phyloP scores from a whole-genome alignment of 2,329 filamentous ascomycete genomes.

The Hypoxylon sp. region DNA sequence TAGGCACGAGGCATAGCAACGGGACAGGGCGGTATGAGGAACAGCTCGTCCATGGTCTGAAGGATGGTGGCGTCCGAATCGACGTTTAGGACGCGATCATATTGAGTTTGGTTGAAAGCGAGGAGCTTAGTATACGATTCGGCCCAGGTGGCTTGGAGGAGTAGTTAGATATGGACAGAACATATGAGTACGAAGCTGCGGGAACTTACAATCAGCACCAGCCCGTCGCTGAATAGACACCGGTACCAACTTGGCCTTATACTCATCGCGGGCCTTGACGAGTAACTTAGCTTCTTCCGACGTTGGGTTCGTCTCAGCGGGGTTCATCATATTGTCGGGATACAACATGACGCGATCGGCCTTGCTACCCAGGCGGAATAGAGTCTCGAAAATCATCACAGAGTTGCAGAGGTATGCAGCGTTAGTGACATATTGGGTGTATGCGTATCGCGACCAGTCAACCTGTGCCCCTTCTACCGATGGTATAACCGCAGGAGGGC shows the following conservation, averaged over 20 bases:
- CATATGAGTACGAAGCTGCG: neutral
- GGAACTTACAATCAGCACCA: slow-evolving; percentile 53
- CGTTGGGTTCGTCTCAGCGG: slow-evolving; percentile 47
- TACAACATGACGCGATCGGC: slow-evolving; percentile 63
- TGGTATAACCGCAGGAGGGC: slow-evolving; percentile 44
- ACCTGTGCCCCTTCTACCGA: slow-evolving; percentile 46
- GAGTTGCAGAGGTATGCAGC: slow-evolving; percentile 63
- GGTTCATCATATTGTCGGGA: slow-evolving; percentile 55
- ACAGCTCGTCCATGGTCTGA: slow-evolving; percentile 76
- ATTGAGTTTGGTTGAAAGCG: slow-evolving; percentile 75
- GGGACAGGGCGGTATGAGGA: slow-evolving; percentile 70
- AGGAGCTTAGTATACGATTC: slow-evolving; percentile 76
- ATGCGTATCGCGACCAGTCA: slow-evolving; percentile 61
- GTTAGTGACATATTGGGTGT: slow-evolving; percentile 64
- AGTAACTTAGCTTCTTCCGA: slow-evolving; percentile 54
- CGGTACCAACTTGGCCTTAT: slow-evolving; percentile 59
- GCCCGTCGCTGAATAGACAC: slow-evolving; percentile 56
- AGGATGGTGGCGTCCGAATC: slow-evolving; percentile 75
- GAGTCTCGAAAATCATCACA: slow-evolving; percentile 62
- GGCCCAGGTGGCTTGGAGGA: slow-evolving; percentile 65
- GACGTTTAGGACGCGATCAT: slow-evolving; percentile 63
- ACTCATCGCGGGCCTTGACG: slow-evolving; percentile 59
- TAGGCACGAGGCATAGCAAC: slow-evolving; percentile 79
- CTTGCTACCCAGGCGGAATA: slow-evolving; percentile 57
- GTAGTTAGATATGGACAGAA: slow-evolving; percentile 9